A percentile compares a stretch with the other conserved stretches of the same genome.
Conservation (phyloP, 345 rosid species). For the Ceriops tagal region DNA sequence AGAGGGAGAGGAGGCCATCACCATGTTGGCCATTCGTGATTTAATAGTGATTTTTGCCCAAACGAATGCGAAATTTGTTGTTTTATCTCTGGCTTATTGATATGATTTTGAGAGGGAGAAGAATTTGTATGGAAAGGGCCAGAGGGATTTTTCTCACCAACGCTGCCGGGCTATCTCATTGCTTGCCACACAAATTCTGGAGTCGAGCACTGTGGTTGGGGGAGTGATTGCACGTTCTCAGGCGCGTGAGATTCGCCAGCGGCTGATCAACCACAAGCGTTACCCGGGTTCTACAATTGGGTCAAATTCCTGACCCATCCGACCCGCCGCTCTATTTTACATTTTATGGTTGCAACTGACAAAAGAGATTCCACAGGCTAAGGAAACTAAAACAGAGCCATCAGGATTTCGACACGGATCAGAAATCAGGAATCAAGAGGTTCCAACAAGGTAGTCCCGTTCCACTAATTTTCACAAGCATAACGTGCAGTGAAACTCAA, state of each 20-base stretch:
- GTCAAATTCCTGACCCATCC: neutral
- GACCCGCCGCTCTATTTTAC: no score
- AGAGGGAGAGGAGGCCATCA: slow-evolving; percentile 53
- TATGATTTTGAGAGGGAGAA: neutral
- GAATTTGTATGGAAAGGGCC: slow-evolving; percentile 15
- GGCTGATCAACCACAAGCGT: neutral
- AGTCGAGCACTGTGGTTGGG: no score
- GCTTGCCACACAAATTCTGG: slow-evolving; percentile 62
- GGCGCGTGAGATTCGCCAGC: neutral
- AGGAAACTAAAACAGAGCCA: no score
- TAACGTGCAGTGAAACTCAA: no score
- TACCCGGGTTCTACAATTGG: neutral
- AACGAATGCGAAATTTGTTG: neutral
- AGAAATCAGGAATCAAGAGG: no score
- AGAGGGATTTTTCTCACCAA: slow-evolving; percentile 7
- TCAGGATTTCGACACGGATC: no score
- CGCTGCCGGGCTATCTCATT: slow-evolving; percentile 39
- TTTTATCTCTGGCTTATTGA: neutral
- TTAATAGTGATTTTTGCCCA: neutral
- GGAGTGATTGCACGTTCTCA: slow-evolving; percentile 6
- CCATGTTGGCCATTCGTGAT: slow-evolving; percentile 64
- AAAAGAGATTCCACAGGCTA: no score
- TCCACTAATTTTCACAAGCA: no score
- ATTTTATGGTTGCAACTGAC: no score
- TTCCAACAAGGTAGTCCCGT: no score